Conservation (phyloP, 495 filamentous ascomycete species). For the Penicillium crystallinum region DNA sequence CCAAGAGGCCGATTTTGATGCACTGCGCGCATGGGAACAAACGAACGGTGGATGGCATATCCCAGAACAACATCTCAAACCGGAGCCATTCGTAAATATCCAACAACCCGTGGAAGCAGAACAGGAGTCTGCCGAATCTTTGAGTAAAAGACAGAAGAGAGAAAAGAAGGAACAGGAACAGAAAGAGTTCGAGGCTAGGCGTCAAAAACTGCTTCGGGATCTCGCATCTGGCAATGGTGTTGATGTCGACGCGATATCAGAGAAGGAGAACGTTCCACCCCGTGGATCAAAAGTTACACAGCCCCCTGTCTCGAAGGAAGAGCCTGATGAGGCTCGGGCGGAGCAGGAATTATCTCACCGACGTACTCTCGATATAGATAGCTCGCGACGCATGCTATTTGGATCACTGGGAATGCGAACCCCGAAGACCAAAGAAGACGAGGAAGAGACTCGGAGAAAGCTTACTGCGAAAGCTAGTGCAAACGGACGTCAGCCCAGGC, state of each 20-base stretch:
- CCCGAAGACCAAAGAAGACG: conserved; percentile 63
- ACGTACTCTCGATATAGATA: conserved; percentile 56
- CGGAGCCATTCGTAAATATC: neutral
- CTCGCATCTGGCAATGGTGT: conserved; percentile 46
- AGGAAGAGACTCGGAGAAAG: conserved; percentile 54
- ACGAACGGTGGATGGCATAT: conserved; percentile 23
- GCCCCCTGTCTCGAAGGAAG: neutral
- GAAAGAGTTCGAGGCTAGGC: conserved; percentile 45
- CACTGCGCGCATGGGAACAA: conserved; percentile 39
- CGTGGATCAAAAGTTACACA: conserved; percentile 4
- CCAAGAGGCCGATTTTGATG: conserved; percentile 40
- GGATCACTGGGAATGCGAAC: conserved; percentile 64
- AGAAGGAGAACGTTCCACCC: conserved; percentile 34
- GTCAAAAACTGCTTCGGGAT: conserved; percentile 46
- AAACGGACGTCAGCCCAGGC: conserved; percentile 15
- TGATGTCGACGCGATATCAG: conserved; percentile 35
- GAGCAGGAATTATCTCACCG: conserved; percentile 24
- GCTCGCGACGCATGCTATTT: conserved; percentile 64
- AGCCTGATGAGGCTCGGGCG: conserved; percentile 4
- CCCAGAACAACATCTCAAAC: conserved; percentile 6
- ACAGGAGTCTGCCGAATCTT: conserved; percentile 11
- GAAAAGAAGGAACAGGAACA: conserved; percentile 22
- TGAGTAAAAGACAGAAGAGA: conserved; percentile 6
- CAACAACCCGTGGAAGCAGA: neutral
- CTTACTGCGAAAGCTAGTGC: conserved; percentile 37